Evolutionary conservation across 306 rosid genomes (phyloP).

Genomic region (Biancaea sappan): DNA sequence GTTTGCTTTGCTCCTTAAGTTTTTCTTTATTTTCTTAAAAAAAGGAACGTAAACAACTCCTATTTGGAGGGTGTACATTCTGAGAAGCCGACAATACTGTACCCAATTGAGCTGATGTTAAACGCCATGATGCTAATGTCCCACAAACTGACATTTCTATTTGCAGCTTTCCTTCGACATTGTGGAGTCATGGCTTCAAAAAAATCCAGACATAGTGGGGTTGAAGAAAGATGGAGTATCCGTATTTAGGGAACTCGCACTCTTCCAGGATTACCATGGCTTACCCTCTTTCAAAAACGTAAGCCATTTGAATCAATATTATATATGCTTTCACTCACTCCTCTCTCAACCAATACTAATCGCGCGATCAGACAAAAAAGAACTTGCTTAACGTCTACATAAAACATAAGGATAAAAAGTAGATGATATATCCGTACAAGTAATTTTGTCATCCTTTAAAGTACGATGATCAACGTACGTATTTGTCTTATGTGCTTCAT

Average conservation of each 20-base stretch:
- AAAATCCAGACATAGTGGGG: constrained; percentile 56
- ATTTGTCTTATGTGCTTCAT: not conserved
- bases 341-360: not conserved
- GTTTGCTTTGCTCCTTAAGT: constrained; percentile 14
- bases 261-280: constrained; percentile 92
- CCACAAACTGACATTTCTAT: constrained; percentile 8
- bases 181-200: constrained; percentile 65
- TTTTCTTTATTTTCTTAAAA: not conserved
- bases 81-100: not conserved
- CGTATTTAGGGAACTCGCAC: constrained; percentile 69
- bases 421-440: not conserved
- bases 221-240: constrained; percentile 62
- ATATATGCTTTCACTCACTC: not conserved
- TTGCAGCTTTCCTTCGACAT: constrained; percentile 76
- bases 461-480: not conserved
- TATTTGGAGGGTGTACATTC: not conserved
- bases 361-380: too few relatives aligned
- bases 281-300: constrained; percentile 77
- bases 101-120: not conserved
- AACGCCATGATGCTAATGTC: not conserved
- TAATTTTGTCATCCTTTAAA: not conserved
- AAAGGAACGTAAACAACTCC: not conserved
- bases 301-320: too few relatives aligned
- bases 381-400: too few relatives aligned
- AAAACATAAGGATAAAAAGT: not conserved